Base-by-base conservation (phyloP, 208 protist genomes). In the Acanthamoeba royreba region DNA sequence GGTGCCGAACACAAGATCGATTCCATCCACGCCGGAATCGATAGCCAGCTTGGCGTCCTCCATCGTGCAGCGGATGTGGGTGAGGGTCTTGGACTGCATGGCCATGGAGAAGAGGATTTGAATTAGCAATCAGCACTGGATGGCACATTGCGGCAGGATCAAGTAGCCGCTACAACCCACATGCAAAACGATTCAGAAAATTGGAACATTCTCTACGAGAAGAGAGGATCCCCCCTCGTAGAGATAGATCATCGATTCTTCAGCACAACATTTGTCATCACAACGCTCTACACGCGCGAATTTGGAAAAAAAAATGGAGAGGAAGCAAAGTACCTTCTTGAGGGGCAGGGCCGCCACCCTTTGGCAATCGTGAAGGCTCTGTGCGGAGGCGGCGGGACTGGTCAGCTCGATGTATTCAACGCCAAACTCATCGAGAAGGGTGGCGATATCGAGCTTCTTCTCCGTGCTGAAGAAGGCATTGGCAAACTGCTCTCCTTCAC, bases 11-110 rank as follows among this genome's bases (percentile, higher is more conserved):
- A 93, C 40, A n/a, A 87, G 55, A 88, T 74, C 90, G 38, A 49
- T 93, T 31, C 52, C 61, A 58, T 93, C 55, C 4, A 96, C 94
- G 53, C 96, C 96, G 19, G 92, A 89, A 9, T 96, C 95, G 43
- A 95, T 92, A n/a, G 95, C 96, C 0, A 90, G 61, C 28, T 94
- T 96, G n/a, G 95, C 96, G 58, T 97, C 96, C 35, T 93, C 53
- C 89, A 97, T 97, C 49, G 97, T 94, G 92, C 96, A 97, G 22
- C 96, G 96, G 35, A 94, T 96, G 95, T 97, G 96, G 17, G 93
- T 96, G 31, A 97, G 38, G 45, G 58, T 90, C 83, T 90, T 90
- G 22, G 66, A 58, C 55, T 61, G 43, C 13, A 40, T 33, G 19
- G 31, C 40, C 13, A 38, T 31, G 25, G 22, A 5, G 55, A 58